Conservation (phyloP, 1,139 yeast genomes). For the Pneumocystis wakefieldiae region DNA sequence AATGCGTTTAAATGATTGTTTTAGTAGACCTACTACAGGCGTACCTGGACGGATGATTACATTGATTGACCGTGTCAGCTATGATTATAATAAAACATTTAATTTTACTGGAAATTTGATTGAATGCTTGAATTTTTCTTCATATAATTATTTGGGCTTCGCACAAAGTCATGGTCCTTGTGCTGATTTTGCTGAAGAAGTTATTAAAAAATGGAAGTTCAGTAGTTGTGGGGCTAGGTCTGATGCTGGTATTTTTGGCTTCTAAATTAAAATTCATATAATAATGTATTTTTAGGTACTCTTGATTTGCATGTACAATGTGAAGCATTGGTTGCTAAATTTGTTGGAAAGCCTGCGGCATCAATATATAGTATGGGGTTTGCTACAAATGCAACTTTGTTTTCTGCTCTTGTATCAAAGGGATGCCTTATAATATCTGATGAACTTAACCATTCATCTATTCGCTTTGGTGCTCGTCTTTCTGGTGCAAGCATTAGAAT, state of each 20-base stretch:
- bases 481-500: conserved; percentile 90
- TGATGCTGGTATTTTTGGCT: conserved; percentile 35
- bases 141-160: conserved; percentile 89
- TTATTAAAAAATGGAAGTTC: conserved; percentile 55
- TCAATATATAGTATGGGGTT: conserved; percentile 85
- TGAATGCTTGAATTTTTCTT: conserved; percentile 72
- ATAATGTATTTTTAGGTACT: conserved; percentile 24
- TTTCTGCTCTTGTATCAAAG: conserved; percentile 68
- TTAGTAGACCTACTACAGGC: conserved; percentile 88
- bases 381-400: conserved; percentile 87
- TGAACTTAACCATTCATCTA: conserved; percentile 88
- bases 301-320: conserved; percentile 60
- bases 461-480: conserved; percentile 83
- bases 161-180: conserved; percentile 91
- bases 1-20: conserved; percentile 81
- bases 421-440: conserved; percentile 86
- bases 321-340: conserved; percentile 64
- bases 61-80: conserved; percentile 59
- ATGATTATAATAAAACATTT: conserved; percentile 44
- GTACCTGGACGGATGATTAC: conserved; percentile 89
- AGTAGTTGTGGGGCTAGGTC: conserved; percentile 67
- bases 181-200: conserved; percentile 58
- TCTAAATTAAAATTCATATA: background rate
- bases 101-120: conserved; percentile 59
- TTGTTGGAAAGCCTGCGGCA: conserved; percentile 84